Conservation (phyloP, 2,329 filamentous ascomycete species). For the Paramyrothecium roridum region DNA sequence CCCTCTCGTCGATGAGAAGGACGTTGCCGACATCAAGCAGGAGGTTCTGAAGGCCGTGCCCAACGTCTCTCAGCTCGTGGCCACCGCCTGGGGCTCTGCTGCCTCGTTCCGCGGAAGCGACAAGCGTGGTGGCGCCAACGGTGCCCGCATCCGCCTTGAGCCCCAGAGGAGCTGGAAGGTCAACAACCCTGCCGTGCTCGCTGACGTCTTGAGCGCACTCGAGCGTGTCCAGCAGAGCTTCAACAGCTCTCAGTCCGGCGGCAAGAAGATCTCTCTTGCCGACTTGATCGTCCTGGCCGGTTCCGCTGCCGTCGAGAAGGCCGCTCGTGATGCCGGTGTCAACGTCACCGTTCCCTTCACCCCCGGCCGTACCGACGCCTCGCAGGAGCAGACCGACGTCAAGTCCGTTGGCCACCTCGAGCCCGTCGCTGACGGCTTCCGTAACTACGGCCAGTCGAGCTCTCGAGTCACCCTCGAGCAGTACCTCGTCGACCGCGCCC, state of each 20-base stretch:
- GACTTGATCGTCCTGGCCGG: conserved; percentile 78
- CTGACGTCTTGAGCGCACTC: conserved; percentile 57
- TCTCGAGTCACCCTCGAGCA: conserved; percentile 61
- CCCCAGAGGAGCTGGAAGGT: conserved; percentile 71
- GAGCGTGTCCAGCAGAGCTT: conserved; percentile 66
- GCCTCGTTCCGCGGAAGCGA: conserved; percentile 72
- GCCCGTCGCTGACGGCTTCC: conserved; percentile 71
- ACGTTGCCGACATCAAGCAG: conserved; percentile 57
- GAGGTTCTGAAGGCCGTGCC: conserved; percentile 71
- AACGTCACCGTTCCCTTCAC: conserved; percentile 63
- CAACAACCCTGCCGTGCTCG: conserved; percentile 69
- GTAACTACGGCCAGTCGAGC: conserved; percentile 68
- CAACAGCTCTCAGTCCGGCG: no score
- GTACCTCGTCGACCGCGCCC: conserved; percentile 69
- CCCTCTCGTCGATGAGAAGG: conserved; percentile 55
- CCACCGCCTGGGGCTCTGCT: conserved; percentile 66
- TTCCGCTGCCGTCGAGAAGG: conserved; percentile 68
- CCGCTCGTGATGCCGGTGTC: conserved; percentile 44
- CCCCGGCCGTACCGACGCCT: conserved; percentile 69
- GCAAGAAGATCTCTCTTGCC: conserved; percentile 72
- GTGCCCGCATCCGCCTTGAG: conserved; percentile 70
- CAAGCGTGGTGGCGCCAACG: conserved; percentile 81
- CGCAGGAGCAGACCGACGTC: conserved; percentile 68
- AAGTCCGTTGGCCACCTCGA: conserved; percentile 63
- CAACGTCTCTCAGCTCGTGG: conserved; percentile 58